Conservation (phyloP, 2,329 filamentous ascomycete species). For the Trichoderma sp. region DNA sequence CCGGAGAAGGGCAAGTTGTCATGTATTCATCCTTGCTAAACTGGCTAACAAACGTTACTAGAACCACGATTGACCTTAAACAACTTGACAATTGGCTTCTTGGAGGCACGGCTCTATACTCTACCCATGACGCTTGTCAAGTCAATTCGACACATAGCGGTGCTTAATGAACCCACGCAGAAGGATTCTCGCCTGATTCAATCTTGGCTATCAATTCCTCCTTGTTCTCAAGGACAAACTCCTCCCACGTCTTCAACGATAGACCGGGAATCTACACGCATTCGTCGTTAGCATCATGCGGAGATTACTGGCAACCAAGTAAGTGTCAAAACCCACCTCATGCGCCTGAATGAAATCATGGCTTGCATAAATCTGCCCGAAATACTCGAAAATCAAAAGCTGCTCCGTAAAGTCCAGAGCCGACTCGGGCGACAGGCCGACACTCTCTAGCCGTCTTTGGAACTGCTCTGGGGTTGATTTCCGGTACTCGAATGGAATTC, state of each 20-base stretch:
- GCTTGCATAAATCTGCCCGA: background rate
- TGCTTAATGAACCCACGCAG: background rate
- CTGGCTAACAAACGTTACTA: background rate
- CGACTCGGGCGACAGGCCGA: background rate
- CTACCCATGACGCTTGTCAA: background rate
- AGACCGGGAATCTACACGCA: background rate
- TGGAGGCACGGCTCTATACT: too few species aligned
- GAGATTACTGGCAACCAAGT: background rate
- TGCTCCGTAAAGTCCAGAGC: conserved; percentile 1
- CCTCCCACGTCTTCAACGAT: background rate
- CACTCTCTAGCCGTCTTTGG: background rate
- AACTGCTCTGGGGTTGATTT: background rate
- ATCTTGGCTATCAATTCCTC: background rate
- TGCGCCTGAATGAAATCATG: background rate
- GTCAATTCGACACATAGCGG: background rate
- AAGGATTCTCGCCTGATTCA: background rate
- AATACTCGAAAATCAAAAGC: background rate
- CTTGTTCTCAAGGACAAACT: background rate
- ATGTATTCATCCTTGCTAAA: background rate
- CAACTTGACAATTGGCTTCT: background rate
- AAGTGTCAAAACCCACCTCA: background rate
- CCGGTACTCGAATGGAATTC: background rate
- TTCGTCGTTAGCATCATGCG: background rate
- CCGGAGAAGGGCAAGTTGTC: background rate
- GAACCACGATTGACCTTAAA: background rate